Conservation (phyloP, 768 basidiomycete genomes). For the Boletus vermiculosoides region DNA sequence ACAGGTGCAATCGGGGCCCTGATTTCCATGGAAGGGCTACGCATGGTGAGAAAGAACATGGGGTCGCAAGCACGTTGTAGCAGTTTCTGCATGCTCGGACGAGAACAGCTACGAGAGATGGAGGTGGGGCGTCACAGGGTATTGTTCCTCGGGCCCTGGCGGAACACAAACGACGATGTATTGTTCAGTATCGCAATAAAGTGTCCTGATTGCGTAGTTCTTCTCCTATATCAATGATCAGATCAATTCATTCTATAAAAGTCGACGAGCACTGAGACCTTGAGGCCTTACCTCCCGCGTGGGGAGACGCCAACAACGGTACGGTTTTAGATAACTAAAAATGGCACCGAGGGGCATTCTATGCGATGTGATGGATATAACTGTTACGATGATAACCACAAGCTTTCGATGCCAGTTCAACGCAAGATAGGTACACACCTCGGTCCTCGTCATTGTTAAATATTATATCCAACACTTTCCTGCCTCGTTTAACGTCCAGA, state of each 20-base stretch:
- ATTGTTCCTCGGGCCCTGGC: background rate
- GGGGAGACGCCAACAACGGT: conserved; percentile 42
- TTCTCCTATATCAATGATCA: no score
- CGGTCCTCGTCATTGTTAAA: conserved; percentile 42
- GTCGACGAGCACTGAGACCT: conserved; percentile 9
- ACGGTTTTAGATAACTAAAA: conserved; percentile 44
- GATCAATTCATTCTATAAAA: background rate
- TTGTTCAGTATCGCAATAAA: background rate
- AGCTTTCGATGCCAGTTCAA: background rate
- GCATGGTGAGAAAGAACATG: no score
- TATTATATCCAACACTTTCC: conserved; percentile 40
- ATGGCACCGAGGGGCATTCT: conserved; percentile 57
- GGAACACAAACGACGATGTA: background rate
- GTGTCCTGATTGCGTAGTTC: background rate
- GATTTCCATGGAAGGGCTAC: background rate
- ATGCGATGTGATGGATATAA: conserved; percentile 62
- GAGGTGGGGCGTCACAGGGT: background rate
- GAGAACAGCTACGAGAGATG: no score
- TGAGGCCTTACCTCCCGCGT: conserved; percentile 55
- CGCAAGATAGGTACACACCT: conserved; percentile 38
- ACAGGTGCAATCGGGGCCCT: background rate
- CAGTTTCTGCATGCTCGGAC: no score
- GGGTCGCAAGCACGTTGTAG: no score
- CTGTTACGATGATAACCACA: conserved; percentile 32
- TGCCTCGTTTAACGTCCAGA: conserved; percentile 55